These are phyloP conservation scores for Boletus fagicola DNA, from an alignment of 768 basidiomycete genomes.

Conservation along the genomic window DNA sequence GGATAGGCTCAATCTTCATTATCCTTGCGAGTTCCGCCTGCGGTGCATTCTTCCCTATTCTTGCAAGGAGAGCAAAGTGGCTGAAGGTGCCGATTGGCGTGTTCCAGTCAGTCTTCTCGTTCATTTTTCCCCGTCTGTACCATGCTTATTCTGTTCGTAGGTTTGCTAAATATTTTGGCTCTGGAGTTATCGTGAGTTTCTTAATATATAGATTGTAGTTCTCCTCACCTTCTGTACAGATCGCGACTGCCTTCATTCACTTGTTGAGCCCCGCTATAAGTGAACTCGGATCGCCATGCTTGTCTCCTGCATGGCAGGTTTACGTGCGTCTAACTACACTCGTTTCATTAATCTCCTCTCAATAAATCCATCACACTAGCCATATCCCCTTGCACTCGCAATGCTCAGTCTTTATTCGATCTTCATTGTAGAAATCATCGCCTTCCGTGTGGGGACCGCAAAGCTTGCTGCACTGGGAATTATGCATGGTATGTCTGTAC, in stretches of 20 bases:
- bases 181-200: constrained; percentile 73
- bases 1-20: constrained; percentile 74
- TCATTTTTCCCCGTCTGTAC: not conserved
- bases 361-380: constrained; percentile 42
- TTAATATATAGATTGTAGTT: not conserved
- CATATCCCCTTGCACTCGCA: constrained; percentile 78
- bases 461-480: constrained; percentile 68
- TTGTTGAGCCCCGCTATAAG: constrained; percentile 73
- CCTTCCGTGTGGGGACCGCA: constrained; percentile 82
- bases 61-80: constrained; percentile 51
- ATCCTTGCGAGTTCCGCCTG: constrained; percentile 57
- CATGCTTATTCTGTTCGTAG: constrained; percentile 35
- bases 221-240: constrained; percentile 40
- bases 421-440: constrained; percentile 81
- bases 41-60: constrained; percentile 72
- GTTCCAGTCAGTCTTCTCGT: constrained; percentile 61
- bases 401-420: constrained; percentile 79
- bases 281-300: constrained; percentile 67
- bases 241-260: constrained; percentile 89
- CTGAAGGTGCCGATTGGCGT: constrained; percentile 39
- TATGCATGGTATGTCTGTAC: constrained; percentile 46
- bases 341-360: not conserved
- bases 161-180: constrained; percentile 89
- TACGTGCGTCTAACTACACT: constrained; percentile 53
- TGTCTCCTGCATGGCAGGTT: constrained; percentile 62